phyloP scores from a whole-genome alignment of 2,329 filamentous ascomycete genomes.

The Aspergillus sp. region DNA sequence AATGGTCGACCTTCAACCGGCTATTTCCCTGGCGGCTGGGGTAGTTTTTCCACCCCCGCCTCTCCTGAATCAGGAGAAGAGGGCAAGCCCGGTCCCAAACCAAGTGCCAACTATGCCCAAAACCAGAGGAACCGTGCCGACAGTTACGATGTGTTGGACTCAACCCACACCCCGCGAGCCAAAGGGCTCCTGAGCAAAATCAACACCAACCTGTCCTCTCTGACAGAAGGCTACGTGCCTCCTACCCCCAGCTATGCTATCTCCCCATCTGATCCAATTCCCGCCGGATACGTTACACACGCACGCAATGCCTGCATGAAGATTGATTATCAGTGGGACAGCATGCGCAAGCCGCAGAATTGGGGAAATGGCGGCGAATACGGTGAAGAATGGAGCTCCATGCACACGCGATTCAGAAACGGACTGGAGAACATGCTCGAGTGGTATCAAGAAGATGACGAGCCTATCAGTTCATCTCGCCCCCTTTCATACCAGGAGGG shows the following conservation, averaged over 20 bases:
- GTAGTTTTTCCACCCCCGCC: conserved; percentile 28
- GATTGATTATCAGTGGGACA: conserved; percentile 96
- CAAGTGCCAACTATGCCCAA: not conserved
- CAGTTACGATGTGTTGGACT: conserved; percentile 37
- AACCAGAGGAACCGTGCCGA: conserved; percentile 45
- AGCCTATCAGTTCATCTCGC: no score
- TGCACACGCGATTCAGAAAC: conserved; percentile 84
- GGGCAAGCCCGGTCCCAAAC: not conserved
- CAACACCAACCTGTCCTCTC: conserved; percentile 25
- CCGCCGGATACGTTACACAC: conserved; percentile 82
- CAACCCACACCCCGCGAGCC: conserved; percentile 10
- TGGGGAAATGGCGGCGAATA: conserved; percentile 87
- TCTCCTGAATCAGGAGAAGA: conserved; percentile 25
- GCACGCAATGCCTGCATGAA: conserved; percentile 79
- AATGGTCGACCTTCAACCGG: conserved; percentile 35
- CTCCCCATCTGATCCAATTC: conserved; percentile 74
- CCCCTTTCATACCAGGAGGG: no score
- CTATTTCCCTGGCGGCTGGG: conserved; percentile 55
- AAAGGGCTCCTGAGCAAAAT: conserved; percentile 24
- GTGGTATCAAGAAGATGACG: conserved; percentile 65
- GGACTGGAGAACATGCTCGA: conserved; percentile 74
- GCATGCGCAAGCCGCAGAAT: conserved; percentile 68
- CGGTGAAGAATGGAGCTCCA: conserved; percentile 90
- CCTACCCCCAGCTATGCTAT: conserved; percentile 81
- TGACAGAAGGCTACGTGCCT: conserved; percentile 58